phyloP scores from a whole-genome alignment of 2,329 filamentous ascomycete genomes.

The Colletotrichum musicola region DNA sequence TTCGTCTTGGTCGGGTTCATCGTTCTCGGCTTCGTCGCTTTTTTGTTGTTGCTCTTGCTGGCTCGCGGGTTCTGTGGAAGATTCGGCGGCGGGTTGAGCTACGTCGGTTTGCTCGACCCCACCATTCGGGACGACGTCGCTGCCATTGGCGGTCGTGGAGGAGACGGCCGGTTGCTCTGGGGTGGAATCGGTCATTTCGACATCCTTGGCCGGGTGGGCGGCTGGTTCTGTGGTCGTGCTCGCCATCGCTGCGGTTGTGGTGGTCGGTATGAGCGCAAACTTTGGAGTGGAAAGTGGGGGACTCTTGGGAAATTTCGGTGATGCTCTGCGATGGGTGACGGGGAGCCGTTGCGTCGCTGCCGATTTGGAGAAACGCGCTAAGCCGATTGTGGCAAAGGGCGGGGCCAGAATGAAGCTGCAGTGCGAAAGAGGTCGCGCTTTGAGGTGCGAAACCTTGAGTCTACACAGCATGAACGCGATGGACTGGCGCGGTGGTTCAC shows the following conservation, averaged over 20 bases:
- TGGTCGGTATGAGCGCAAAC: constrained; percentile 5
- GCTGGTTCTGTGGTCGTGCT: constrained; percentile 12
- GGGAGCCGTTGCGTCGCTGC: constrained; percentile 18
- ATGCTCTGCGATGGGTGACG: constrained; percentile 23
- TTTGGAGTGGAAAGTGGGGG: constrained; percentile 35
- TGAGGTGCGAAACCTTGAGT: constrained; percentile 5
- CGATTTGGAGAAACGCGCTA: constrained; percentile 19
- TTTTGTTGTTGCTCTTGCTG: constrained; percentile 5
- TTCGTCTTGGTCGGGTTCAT: neutral
- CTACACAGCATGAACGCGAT: constrained; percentile 9
- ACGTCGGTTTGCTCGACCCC: neutral
- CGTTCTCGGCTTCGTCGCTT: neutral
- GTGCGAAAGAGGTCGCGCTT: constrained; percentile 16
- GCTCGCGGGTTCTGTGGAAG: neutral
- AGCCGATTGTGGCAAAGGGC: neutral
- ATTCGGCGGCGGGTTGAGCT: constrained; percentile 16
- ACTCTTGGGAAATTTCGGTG: constrained; percentile 36
- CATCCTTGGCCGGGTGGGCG: constrained; percentile 5
- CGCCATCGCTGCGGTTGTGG: constrained; percentile 22
- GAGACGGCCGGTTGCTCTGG: neutral
- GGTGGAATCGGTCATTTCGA: constrained; percentile 13
- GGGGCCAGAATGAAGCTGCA: constrained; percentile 18
- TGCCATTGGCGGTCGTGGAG: constrained; percentile 15
- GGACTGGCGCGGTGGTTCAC: neutral
- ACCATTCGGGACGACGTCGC: constrained; percentile 2